Conservation (phyloP, 345 rosid species). For the Cardamine resedifolia region DNA sequence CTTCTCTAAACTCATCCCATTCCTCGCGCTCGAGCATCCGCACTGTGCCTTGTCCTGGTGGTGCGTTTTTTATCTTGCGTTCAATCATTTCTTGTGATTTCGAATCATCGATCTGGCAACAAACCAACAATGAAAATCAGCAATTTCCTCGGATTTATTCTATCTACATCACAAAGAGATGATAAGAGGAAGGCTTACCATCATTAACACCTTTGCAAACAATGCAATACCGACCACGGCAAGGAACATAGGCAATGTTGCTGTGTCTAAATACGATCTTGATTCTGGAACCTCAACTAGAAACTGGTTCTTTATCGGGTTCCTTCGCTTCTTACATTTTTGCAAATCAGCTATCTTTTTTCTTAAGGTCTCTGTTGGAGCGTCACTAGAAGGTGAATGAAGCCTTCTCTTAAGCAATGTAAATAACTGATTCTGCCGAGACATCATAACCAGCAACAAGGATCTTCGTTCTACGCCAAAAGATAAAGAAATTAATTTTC, state of each 20-base stretch:
- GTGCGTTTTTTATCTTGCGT: conserved; percentile 78
- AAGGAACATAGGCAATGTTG: conserved; percentile 74
- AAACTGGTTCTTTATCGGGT: conserved; percentile 49
- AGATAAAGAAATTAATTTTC: neutral
- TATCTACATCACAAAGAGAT: neutral
- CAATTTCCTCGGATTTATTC: neutral
- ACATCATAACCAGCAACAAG: conserved; percentile 40
- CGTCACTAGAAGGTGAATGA: conserved; percentile 43
- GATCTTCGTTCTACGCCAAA: conserved; percentile 10
- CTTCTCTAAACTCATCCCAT: conserved; percentile 83
- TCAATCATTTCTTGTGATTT: conserved; percentile 88
- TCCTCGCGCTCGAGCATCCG: conserved; percentile 83
- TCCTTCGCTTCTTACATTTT: conserved; percentile 51
- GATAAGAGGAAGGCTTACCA: conserved; percentile 48
- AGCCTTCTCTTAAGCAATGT: conserved; percentile 42
- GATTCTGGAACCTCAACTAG: conserved; percentile 86
- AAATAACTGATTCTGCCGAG: conserved; percentile 40
- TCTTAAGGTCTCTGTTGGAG: conserved; percentile 61
- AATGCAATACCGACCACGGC: conserved; percentile 65
- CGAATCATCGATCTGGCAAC: conserved; percentile 64
- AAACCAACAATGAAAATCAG: conserved; percentile 4
- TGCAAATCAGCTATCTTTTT: conserved; percentile 52
- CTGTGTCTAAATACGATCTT: conserved; percentile 63
- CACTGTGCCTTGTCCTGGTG: conserved; percentile 75
- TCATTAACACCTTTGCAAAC: conserved; percentile 79